Conservation (phyloP, 2,329 filamentous ascomycete species). For the Talaromyces verruculosus region DNA sequence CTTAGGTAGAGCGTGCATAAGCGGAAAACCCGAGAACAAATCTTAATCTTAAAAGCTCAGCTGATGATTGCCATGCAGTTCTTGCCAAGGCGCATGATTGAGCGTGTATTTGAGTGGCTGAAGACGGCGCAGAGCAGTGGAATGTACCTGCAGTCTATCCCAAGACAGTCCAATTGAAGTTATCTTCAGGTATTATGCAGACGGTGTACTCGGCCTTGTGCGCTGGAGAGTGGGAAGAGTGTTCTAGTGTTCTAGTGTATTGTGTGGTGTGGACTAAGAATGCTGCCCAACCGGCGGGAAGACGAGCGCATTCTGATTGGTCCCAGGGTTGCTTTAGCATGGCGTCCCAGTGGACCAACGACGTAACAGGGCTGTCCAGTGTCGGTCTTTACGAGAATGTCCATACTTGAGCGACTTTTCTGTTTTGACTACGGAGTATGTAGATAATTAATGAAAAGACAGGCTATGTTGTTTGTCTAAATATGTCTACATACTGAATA, state of each 20-base stretch:
- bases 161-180: neutral
- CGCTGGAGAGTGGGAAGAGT: neutral
- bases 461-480: too few relatives aligned
- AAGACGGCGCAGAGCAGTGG: neutral
- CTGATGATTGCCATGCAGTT: neutral
- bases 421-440: neutral
- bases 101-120: neutral
- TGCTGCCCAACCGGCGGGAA: constrained; percentile 7
- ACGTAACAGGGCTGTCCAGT: neutral
- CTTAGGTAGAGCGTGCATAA: constrained; percentile 6
- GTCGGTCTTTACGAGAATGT: neutral
- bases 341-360: neutral
- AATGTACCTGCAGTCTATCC: neutral
- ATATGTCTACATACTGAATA: neutral
- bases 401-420: neutral
- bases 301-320: neutral
- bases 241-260: neutral
- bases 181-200: neutral
- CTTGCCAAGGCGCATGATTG: neutral
- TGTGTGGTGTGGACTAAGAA: neutral
- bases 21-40: neutral
- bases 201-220: neutral
- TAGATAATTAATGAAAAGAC: too few relatives aligned
- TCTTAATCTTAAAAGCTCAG: neutral
- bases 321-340: neutral